A percentile compares a stretch with the other conserved stretches of the same genome.
Evolutionary conservation across 1,139 yeast species (phyloP).

Genomic region (Blastobotrys serpentis): DNA sequence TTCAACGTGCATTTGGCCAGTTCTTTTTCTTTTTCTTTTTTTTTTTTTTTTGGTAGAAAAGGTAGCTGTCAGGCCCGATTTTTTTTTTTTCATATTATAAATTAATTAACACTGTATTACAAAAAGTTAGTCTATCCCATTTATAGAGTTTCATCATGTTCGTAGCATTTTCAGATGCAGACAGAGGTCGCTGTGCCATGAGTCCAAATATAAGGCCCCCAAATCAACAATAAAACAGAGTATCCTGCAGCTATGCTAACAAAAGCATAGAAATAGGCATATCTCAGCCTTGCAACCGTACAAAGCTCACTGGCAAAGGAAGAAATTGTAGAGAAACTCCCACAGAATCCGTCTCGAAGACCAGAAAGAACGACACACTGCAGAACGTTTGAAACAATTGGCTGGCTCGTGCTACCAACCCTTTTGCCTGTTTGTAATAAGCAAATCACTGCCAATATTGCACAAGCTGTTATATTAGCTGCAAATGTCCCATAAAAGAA

Average conservation of each 20-base stretch:
- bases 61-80: too few relatives aligned
- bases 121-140: neutral
- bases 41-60: too few relatives aligned
- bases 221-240: constrained; percentile 41
- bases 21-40: neutral
- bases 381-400: constrained; percentile 39
- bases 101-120: too few relatives aligned
- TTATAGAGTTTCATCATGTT: too few relatives aligned
- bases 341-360: constrained; percentile 70
- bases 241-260: constrained; percentile 41
- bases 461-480: constrained; percentile 62
- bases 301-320: constrained; percentile 70
- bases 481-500: constrained; percentile 76
- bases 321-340: constrained; percentile 72
- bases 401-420: constrained; percentile 16
- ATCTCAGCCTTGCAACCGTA: constrained; percentile 34
- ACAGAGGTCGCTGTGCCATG: constrained; percentile 36
- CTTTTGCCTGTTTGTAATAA: constrained; percentile 51
- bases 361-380: constrained; percentile 58
- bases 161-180: too few relatives aligned
- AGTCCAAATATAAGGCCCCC: constrained; percentile 53
- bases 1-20: too few relatives aligned
- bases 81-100: too few relatives aligned
- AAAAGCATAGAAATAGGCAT: constrained; percentile 45
- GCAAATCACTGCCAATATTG: constrained; percentile 54